A percentile compares a stretch with the other conserved stretches of the same genome.
Evolutionary conservation across 73 alveolate genomes (phyloP).

Genomic region (Paramecium sexaurelia): DNA sequence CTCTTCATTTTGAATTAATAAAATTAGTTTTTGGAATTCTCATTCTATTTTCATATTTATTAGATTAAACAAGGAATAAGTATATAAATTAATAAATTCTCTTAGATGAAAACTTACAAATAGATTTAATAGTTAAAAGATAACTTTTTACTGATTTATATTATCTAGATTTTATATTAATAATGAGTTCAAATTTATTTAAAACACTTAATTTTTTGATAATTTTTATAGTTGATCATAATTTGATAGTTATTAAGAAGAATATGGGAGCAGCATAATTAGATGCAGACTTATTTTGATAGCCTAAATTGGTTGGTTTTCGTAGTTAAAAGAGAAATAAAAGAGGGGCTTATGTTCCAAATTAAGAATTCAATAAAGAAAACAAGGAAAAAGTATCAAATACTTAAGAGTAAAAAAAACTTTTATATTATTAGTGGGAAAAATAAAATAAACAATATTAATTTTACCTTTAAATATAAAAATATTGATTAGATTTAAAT

Average conservation of each 20-base stretch:
- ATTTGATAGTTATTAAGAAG: not conserved
- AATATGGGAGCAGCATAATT: conserved; percentile 52
- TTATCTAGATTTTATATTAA: not conserved
- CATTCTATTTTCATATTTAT: not conserved
- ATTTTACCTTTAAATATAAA: not conserved
- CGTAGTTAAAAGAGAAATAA: not conserved
- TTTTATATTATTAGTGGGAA: not conserved
- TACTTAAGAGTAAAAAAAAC: not conserved
- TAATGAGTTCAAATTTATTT: not conserved
- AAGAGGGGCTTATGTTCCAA: not conserved
- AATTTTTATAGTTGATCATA: not conserved
- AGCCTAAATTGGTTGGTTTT: conserved; percentile 21
- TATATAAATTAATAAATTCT: not conserved
- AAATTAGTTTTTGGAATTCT: conserved; percentile 14
- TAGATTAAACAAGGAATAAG: not conserved
- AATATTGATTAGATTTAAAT: not conserved
- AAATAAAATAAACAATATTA: not conserved
- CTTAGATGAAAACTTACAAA: not conserved
- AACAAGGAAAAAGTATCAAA: not conserved
- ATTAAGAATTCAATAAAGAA: not conserved
- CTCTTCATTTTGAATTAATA: not conserved
- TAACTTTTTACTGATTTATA: not conserved
- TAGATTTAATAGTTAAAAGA: not conserved
- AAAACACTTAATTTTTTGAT: not conserved
- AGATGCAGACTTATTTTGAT: conserved; percentile 27